Base-by-base conservation (phyloP, 2,329 filamentous ascomycete genomes). In the Xylariaceae sp. region DNA sequence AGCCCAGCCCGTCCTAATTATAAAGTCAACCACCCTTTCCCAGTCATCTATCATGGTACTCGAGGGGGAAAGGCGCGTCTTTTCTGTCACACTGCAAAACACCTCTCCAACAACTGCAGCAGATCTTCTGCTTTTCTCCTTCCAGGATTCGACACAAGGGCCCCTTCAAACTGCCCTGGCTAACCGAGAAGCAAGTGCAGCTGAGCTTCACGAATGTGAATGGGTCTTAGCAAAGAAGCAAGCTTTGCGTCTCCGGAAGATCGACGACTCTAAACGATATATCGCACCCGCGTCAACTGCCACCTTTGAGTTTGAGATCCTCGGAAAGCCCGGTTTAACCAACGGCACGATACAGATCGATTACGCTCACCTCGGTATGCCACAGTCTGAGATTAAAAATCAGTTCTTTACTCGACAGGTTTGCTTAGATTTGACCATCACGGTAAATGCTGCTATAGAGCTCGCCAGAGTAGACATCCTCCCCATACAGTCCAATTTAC, bases 31-130 rank as follows among this genome's bases (percentile, higher is more conserved):
- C 3, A 89, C 86, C 11, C 76, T 96, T 1, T 82, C 87, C 0
- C 91, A 96, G 62, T 89, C 87, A 18, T 88, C 90, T 10, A 74
- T 96, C 33, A 96, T 96, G 90, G 79, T 99, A 11, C 75, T 99
- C 6, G 92, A 97, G 70, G 94, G 94, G 39, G 92, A 99, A 68
- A 81, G 80, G 18, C 85, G 84, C 58, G 74, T 75, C 1, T 95
- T 97, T 63, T 85, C 81, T 0, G 78, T 96, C 14, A 91, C 87
- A 0, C 72, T 97, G 12, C 81, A 87, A 57, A 99, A 99, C 57
- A 74, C 82, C 9, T 94, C 90, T 1, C 58, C 65, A 6, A 72
- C 76, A 1, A 90, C 86, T 1, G 76, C 89, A 1, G 89, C 89
- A 1, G 89, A 96, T 63, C 85, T 97, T 48, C 73, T 96, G 33